phyloP scores from a whole-genome alignment of 2,329 filamentous ascomycete genomes.

The Stagonosporopsis tanaceti region DNA sequence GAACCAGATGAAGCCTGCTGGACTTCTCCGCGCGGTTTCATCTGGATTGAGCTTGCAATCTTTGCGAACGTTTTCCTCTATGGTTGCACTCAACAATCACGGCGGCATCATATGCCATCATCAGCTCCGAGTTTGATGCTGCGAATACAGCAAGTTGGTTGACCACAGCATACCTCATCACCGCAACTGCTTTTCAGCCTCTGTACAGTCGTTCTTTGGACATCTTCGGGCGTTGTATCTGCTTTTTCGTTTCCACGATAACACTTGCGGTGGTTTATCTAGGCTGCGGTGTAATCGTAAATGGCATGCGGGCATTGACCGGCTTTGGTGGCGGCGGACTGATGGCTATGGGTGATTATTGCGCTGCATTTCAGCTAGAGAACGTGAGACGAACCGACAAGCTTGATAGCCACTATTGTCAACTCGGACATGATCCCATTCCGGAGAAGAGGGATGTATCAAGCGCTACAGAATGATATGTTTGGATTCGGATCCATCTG shows the following conservation, averaged over 20 bases:
- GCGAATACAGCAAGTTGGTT: slow-evolving; percentile 59
- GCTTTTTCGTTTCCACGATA: not conserved
- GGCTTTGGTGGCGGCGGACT: not conserved
- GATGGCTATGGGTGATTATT: not conserved
- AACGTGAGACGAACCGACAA: too few relatives aligned
- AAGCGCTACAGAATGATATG: not conserved
- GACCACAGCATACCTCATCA: slow-evolving; percentile 61
- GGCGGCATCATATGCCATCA: slow-evolving; percentile 53
- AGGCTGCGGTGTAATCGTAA: not conserved
- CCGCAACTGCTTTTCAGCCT: slow-evolving; percentile 64
- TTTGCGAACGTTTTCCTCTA: slow-evolving; percentile 55
- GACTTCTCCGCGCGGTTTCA: not conserved
- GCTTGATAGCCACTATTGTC: not conserved
- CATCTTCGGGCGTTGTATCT: not conserved
- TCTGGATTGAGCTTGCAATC: not conserved
- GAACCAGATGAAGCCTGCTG: not conserved
- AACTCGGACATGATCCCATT: not conserved
- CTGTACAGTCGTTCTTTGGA: not conserved
- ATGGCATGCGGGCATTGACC: not conserved
- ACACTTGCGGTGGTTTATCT: not conserved
- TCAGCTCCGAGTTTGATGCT: slow-evolving; percentile 56
- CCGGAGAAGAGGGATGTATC: not conserved
- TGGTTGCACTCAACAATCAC: slow-evolving; percentile 59
- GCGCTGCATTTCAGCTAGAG: not conserved
- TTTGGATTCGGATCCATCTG: not conserved